phyloP scores from a whole-genome alignment of 169 alveolate species.

The Plasmodium yoelii region DNA sequence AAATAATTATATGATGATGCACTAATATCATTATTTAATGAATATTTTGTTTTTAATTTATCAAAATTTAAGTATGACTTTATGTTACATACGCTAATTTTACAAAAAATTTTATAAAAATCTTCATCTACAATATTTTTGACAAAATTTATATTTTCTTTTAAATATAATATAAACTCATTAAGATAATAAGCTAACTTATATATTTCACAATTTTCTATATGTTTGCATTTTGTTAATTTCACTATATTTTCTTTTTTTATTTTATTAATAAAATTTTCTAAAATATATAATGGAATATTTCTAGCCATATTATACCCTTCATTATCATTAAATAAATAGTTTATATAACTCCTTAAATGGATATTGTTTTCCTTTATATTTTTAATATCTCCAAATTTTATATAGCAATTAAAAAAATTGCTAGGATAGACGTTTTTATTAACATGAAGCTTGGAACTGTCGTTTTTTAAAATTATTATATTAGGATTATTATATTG shows the following conservation, averaged over 20 bases:
- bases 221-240: slow-evolving; percentile 49
- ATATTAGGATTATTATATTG: not conserved
- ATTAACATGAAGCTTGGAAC: not conserved
- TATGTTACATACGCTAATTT: slow-evolving; percentile 43
- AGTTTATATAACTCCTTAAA: slow-evolving; percentile 37
- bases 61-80: slow-evolving; percentile 41
- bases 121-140: slow-evolving; percentile 4
- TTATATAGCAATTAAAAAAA: slow-evolving; percentile 35
- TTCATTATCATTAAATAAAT: slow-evolving; percentile 34
- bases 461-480: slow-evolving; percentile 6
- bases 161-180: slow-evolving; percentile 71
- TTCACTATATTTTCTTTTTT: slow-evolving; percentile 52
- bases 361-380: slow-evolving; percentile 26
- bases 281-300: slow-evolving; percentile 59
- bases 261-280: slow-evolving; percentile 56
- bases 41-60: not conserved
- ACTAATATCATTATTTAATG: not conserved
- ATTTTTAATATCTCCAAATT: slow-evolving; percentile 19
- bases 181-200: slow-evolving; percentile 69
- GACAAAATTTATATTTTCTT: slow-evolving; percentile 33
- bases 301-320: slow-evolving; percentile 8
- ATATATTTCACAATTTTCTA: slow-evolving; percentile 72
- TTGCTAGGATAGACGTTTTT: not conserved
- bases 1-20: slow-evolving; percentile 3
- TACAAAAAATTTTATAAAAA: slow-evolving; percentile 4